Evolutionary conservation across 148 eudicot species (phyloP).

Genomic region (Tetragonia tetragonoides): DNA sequence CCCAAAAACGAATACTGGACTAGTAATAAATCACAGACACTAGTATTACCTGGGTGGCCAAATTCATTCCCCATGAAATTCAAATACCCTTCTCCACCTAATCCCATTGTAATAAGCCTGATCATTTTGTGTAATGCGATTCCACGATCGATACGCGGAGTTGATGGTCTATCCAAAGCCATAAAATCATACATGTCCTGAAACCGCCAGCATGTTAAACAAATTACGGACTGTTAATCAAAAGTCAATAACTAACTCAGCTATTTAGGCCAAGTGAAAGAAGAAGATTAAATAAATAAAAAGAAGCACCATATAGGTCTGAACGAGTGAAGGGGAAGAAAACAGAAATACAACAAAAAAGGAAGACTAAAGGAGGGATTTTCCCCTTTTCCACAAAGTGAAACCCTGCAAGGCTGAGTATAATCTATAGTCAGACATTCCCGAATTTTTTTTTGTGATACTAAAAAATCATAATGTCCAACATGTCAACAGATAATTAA

Average conservation of each 20-base stretch:
- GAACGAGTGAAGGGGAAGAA: neutral
- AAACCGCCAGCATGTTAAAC: slow-evolving; percentile 15
- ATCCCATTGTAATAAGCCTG: slow-evolving; percentile 90
- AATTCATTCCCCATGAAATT: slow-evolving; percentile 99
- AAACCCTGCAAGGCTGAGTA: too few relatives aligned
- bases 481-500: too few relatives aligned
- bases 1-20: neutral
- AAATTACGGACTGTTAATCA: slow-evolving; percentile 1
- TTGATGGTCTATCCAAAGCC: slow-evolving; percentile 96
- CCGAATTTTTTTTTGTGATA: too few relatives aligned
- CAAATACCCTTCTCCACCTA: slow-evolving; percentile 97
- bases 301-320: too few relatives aligned
- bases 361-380: neutral
- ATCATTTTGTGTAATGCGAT: slow-evolving; percentile 99
- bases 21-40: neutral
- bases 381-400: too few relatives aligned
- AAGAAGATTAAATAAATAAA: neutral
- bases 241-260: neutral
- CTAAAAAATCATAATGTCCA: too few relatives aligned
- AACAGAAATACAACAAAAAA: neutral
- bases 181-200: slow-evolving; percentile 99
- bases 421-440: too few relatives aligned
- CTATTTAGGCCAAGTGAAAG: neutral
- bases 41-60: slow-evolving; percentile 88
- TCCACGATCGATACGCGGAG: slow-evolving; percentile 94